Conservation (phyloP, 2,329 filamentous ascomycete genomes). For the Claviceps sp. region DNA sequence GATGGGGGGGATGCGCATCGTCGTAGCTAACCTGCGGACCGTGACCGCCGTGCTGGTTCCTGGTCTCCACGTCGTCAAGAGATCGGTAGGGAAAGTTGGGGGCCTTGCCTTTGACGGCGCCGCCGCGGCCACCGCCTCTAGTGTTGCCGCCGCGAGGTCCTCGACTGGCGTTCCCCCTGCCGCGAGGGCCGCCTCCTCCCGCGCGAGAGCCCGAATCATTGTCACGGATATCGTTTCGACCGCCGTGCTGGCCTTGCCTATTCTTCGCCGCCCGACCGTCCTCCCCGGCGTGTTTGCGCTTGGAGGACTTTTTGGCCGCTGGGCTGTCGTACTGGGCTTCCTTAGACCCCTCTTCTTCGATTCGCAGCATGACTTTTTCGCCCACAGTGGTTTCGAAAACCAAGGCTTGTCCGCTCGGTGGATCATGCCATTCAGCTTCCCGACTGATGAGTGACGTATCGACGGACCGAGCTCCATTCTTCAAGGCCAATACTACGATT, state of each 20-base stretch:
- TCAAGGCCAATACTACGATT: conserved; percentile 69
- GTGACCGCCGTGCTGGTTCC: conserved; percentile 30
- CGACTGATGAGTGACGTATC: conserved; percentile 62
- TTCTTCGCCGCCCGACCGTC: conserved; percentile 25
- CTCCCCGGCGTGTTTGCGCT: conserved; percentile 43
- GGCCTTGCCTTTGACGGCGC: conserved; percentile 29
- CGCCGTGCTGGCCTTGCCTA: conserved; percentile 19
- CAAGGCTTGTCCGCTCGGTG: conserved; percentile 56
- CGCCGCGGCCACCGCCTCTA: conserved; percentile 23
- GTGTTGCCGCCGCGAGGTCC: conserved; percentile 25
- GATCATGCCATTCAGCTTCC: conserved; percentile 60
- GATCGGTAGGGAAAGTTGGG: conserved; percentile 48
- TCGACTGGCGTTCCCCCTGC: conserved; percentile 24
- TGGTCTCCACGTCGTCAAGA: conserved; percentile 49
- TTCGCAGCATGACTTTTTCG: conserved; percentile 71
- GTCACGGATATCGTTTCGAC: conserved; percentile 27
- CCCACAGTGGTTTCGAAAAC: conserved; percentile 73
- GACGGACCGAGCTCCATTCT: conserved; percentile 59
- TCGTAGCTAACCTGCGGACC: conserved; percentile 33
- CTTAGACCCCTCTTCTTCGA: conserved; percentile 55
- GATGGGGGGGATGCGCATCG: conserved; percentile 20
- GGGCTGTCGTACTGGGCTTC: conserved; percentile 52
- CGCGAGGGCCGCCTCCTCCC: conserved; percentile 18
- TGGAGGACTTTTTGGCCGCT: conserved; percentile 45
- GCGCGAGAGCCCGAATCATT: conserved; percentile 24